A percentile compares a stretch with the other conserved stretches of the same genome.
Conservation (phyloP, 2,329 filamentous ascomycete genomes). For the Cladophialophora immunda region DNA sequence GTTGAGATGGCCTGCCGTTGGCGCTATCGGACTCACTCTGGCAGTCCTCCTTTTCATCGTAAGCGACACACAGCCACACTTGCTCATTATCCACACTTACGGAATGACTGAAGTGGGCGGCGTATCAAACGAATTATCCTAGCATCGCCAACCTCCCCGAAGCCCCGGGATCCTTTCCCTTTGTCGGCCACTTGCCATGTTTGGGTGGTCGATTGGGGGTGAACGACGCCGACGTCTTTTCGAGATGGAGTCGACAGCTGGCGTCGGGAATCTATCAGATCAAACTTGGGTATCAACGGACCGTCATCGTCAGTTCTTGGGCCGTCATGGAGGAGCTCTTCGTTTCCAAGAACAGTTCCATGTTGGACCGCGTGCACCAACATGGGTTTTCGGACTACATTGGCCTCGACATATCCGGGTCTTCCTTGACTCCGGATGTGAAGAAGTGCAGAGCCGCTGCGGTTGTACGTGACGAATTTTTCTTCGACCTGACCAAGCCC, state of each 20-base stretch:
- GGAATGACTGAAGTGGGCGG: background rate
- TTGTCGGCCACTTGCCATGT: constrained; percentile 15
- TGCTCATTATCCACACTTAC: too few relatives aligned
- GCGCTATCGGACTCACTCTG: too few relatives aligned
- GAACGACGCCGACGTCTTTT: constrained; percentile 16
- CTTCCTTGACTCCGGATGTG: constrained; percentile 13
- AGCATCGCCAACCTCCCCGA: constrained; percentile 6
- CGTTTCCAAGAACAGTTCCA: background rate
- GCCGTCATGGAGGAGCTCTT: constrained; percentile 17
- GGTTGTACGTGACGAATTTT: constrained; percentile 1
- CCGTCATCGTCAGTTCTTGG: constrained; percentile 16
- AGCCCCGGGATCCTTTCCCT: constrained; percentile 5
- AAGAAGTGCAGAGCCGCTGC: constrained; percentile 17
- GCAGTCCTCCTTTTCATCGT: too few relatives aligned
- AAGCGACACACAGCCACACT: too few relatives aligned
- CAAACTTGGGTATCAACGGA: constrained; percentile 13
- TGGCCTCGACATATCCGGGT: constrained; percentile 23
- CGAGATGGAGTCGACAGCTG: constrained; percentile 7
- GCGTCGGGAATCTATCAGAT: constrained; percentile 4
- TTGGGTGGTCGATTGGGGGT: constrained; percentile 11
- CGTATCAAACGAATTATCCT: constrained; percentile 3
- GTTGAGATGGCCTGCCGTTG: too few relatives aligned
- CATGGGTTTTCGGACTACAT: constrained; percentile 23
- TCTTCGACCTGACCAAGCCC: background rate
- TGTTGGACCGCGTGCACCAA: constrained; percentile 19